These are phyloP conservation scores for Cercospora sp. DNA, from an alignment of 2,329 filamentous ascomycete genomes.

Conservation along the genomic window DNA sequence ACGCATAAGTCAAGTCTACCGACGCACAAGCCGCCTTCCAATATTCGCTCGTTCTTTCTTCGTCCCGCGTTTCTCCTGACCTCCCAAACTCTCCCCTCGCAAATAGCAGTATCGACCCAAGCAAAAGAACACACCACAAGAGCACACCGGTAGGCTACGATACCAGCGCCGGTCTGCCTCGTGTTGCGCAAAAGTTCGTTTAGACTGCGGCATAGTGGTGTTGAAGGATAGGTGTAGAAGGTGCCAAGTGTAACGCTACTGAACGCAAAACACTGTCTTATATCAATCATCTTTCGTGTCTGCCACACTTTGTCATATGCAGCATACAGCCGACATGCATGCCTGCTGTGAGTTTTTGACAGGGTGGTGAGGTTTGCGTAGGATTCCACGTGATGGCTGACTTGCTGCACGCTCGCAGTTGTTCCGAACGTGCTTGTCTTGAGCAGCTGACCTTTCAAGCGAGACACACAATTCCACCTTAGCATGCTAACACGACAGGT, in stretches of 20 bases:
- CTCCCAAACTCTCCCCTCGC: background rate
- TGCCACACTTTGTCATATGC: conserved; percentile 6
- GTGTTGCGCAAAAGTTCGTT: conserved; percentile 8
- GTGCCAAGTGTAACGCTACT: background rate
- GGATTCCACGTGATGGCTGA: background rate
- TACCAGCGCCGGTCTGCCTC: conserved; percentile 1
- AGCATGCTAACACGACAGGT: background rate
- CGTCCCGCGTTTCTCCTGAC: background rate
- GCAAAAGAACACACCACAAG: conserved; percentile 17
- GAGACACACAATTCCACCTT: conserved; percentile 1
- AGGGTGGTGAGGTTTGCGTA: background rate
- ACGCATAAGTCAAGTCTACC: background rate
- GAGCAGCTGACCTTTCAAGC: background rate
- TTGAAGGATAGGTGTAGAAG: background rate
- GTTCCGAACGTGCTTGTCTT: conserved; percentile 2
- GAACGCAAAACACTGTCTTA: background rate
- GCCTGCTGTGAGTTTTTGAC: background rate
- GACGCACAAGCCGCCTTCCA: background rate
- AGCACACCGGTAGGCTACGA: conserved; percentile 1
- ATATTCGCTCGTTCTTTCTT: conserved; percentile 13
- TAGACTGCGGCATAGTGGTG: conserved; percentile 2
- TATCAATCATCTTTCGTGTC: background rate
- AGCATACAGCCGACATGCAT: conserved; percentile 7
- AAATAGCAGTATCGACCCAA: conserved; percentile 16
- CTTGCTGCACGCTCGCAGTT: background rate